Percentiles rank a stretch among this genome's conserved stretches.
phyloP scores from a whole-genome alignment of 2,329 filamentous ascomycete genomes.

The Piedraia hortae region DNA sequence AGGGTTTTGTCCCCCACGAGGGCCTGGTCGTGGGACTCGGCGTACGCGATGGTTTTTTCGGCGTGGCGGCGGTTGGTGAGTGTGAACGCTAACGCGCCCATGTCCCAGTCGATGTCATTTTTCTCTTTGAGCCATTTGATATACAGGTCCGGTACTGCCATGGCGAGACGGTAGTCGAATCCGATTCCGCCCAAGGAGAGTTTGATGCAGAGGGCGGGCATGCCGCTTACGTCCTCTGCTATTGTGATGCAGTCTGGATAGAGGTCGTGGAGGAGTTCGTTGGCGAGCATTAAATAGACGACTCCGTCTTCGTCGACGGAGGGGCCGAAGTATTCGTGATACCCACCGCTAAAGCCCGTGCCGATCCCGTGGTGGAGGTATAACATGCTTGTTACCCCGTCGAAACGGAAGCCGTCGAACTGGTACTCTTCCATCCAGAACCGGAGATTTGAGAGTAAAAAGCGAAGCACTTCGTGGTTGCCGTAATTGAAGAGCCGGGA shows the following conservation, averaged over 20 bases:
- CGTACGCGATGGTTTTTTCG: conserved; percentile 95
- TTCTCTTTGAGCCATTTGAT: conserved; percentile 96
- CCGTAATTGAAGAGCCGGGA: conserved; percentile 95
- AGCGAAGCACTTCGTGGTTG: conserved; percentile 78
- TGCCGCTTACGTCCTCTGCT: conserved; percentile 91
- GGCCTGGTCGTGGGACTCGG: conserved; percentile 94
- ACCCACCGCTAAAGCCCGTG: conserved; percentile 92
- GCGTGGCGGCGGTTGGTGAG: conserved; percentile 80
- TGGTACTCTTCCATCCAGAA: conserved; percentile 99
- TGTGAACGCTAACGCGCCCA: conserved; percentile 59
- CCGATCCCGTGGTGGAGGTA: conserved; percentile 91
- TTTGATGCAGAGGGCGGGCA: conserved; percentile 83
- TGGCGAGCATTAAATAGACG: conserved; percentile 85
- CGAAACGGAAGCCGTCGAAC: conserved; percentile 93
- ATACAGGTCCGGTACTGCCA: conserved; percentile 97
- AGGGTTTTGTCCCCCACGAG: conserved; percentile 90
- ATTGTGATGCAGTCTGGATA: conserved; percentile 77
- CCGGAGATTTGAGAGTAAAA: conserved; percentile 75
- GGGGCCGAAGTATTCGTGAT: conserved; percentile 89
- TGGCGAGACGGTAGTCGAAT: conserved; percentile 89
- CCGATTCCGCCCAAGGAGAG: conserved; percentile 71
- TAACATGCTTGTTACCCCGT: conserved; percentile 95
- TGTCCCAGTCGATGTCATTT: conserved; percentile 74
- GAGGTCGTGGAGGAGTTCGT: conserved; percentile 77
- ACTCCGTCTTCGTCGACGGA: conserved; percentile 80